Evolutionary conservation across 305 asterid species (phyloP).

Genomic region (Fraxinus xanthoxyloides): DNA sequence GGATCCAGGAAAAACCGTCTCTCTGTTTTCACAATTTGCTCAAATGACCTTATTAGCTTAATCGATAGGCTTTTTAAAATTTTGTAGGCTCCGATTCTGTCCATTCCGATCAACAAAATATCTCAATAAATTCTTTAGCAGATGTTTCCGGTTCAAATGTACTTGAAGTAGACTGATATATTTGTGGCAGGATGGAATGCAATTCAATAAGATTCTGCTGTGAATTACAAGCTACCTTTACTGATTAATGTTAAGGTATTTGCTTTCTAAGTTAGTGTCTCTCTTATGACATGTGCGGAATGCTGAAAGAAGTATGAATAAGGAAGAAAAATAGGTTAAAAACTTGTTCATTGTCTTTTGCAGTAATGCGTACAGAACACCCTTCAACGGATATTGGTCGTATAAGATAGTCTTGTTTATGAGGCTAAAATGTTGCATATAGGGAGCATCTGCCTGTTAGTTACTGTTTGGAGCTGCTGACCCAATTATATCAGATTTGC

Average conservation of each 20-base stretch:
- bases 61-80: conserved; percentile 22
- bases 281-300: neutral
- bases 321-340: neutral
- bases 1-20: conserved; percentile 15
- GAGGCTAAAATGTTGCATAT: neutral
- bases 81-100: conserved; percentile 26
- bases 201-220: neutral
- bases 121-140: neutral
- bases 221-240: neutral
- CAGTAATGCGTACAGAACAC: neutral
- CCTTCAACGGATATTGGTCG: neutral
- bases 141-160: neutral
- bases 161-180: neutral
- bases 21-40: conserved; percentile 7
- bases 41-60: conserved; percentile 15
- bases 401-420: neutral
- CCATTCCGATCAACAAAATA: neutral
- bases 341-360: neutral
- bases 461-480: neutral
- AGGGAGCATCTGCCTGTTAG: neutral
- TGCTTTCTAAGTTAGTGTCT: neutral
- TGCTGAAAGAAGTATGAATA: neutral
- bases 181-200: neutral
- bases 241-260: neutral
- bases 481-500: no score